Evolutionary conservation across 1,139 yeast species (phyloP).

Genomic region (Sugiyamaella japonica): DNA sequence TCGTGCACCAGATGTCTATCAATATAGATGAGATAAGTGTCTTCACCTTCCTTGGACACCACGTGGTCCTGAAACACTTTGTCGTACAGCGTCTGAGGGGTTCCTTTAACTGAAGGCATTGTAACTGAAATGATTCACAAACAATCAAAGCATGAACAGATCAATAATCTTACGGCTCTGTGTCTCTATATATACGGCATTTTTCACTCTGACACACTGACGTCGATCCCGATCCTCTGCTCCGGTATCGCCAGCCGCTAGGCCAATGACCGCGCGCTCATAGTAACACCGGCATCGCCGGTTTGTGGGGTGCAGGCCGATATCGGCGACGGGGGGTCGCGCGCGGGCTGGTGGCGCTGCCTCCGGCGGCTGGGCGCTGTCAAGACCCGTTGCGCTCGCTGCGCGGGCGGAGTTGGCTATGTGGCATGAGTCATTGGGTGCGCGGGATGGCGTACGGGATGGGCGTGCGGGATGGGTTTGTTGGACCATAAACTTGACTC

Average conservation of each 20-base stretch:
- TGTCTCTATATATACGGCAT: conserved; percentile 1
- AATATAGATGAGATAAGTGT: conserved; percentile 81
- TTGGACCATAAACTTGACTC: too few relatives aligned
- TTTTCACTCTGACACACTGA: background rate
- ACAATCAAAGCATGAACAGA: background rate
- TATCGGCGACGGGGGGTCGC: background rate
- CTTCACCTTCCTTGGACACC: conserved; percentile 85
- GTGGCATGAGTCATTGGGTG: too few relatives aligned
- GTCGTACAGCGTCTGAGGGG: conserved; percentile 71
- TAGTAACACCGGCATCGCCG: conserved; percentile 5
- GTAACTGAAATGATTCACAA: conserved; percentile 1
- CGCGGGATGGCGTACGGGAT: too few relatives aligned
- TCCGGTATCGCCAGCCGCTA: conserved; percentile 1
- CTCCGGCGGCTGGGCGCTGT: conserved; percentile 1
- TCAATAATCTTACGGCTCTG: background rate
- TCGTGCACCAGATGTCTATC: conserved; percentile 98
- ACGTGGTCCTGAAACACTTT: conserved; percentile 94
- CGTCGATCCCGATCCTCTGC: background rate
- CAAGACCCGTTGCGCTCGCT: background rate
- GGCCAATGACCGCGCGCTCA: background rate
- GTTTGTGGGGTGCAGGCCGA: conserved; percentile 11
- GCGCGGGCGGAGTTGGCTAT: too few relatives aligned
- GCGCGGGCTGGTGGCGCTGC: background rate
- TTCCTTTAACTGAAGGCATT: conserved; percentile 32
- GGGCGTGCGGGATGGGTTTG: too few relatives aligned